Conservation (phyloP, 495 filamentous ascomycete species). For the Lichenothelia convexa region DNA sequence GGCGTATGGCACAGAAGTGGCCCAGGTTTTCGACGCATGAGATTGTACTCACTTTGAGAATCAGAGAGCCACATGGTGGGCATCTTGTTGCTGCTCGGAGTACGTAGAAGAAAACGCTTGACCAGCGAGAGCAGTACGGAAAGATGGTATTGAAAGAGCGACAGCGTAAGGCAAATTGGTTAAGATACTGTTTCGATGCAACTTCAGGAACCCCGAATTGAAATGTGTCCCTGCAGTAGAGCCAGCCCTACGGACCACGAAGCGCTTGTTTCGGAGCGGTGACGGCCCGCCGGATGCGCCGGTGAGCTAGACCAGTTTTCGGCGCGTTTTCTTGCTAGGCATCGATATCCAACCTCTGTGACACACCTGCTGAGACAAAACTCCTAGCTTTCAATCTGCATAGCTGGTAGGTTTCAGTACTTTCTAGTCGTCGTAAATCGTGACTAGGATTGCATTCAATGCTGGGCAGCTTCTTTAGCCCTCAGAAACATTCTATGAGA, state of each 20-base stretch:
- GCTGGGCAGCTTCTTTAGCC: no score
- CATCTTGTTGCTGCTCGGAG: slow-evolving; percentile 27
- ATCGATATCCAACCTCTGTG: background rate
- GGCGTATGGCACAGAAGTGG: no score
- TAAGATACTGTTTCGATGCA: background rate
- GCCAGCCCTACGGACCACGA: background rate
- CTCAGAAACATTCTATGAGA: no score
- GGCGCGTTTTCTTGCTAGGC: background rate
- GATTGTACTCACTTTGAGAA: slow-evolving; percentile 50
- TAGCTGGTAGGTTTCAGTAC: no score
- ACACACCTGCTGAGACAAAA: no score
- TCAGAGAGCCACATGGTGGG: slow-evolving; percentile 90
- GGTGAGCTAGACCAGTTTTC: background rate
- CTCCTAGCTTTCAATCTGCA: no score
- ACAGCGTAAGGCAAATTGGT: slow-evolving; percentile 1
- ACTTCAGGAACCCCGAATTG: background rate
- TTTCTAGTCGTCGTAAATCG: no score
- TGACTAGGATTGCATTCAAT: no score
- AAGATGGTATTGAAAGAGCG: slow-evolving; percentile 1
- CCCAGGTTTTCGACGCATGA: background rate
- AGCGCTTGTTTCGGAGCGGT: background rate
- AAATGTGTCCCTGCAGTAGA: background rate
- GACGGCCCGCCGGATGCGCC: background rate
- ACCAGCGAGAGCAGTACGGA: no score
- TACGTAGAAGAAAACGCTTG: no score